Percentiles rank a stretch among this genome's conserved stretches.
These are phyloP conservation scores for Aspergillus fumigatiaffinis DNA, from an alignment of 2,329 filamentous ascomycete species.

Conservation along the genomic window DNA sequence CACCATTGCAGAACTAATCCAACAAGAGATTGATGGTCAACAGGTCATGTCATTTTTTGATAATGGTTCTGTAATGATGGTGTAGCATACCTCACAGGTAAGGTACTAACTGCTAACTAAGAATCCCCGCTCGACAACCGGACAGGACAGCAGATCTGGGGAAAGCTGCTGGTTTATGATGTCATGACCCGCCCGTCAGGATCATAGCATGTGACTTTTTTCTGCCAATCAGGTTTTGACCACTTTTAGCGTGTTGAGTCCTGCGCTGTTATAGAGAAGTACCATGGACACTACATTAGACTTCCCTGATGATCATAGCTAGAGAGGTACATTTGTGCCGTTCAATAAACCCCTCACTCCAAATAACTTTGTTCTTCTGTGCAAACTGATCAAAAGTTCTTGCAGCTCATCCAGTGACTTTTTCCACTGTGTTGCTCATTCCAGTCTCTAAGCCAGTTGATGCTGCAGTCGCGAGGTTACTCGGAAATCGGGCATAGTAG, in stretches of 20 bases:
- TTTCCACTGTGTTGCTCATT: background rate
- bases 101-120: background rate
- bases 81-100: too few relatives aligned
- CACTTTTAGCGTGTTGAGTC: background rate
- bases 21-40: background rate
- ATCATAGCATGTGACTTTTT: background rate
- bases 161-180: slow-evolving; percentile 9
- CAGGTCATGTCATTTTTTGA: background rate
- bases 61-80: background rate
- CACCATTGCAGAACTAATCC: background rate
- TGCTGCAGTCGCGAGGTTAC: background rate
- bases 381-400: background rate
- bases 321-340: too few relatives aligned
- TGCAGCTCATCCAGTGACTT: background rate
- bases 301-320: background rate
- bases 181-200: slow-evolving; percentile 3
- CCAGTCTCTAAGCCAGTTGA: background rate
- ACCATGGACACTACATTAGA: background rate
- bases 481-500: background rate
- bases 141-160: slow-evolving; percentile 6
- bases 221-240: background rate
- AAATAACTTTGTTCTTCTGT: too few relatives aligned
- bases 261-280: too few relatives aligned
- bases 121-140: background rate
- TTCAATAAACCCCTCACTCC: too few relatives aligned